phyloP scores from a whole-genome alignment of 306 rosid genomes.

The Luffa aegyptiaca region DNA sequence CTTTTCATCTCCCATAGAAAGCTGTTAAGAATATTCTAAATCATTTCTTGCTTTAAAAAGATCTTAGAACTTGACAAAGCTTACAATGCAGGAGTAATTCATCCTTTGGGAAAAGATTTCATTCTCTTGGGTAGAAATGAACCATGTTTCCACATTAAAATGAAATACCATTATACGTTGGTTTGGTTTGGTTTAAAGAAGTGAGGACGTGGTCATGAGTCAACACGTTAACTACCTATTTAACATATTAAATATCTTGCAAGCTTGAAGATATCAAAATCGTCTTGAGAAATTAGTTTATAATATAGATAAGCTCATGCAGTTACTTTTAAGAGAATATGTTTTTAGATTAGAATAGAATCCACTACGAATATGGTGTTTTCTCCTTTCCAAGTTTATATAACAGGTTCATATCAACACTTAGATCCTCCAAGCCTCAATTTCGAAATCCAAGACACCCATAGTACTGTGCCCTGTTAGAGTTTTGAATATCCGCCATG shows the following conservation, averaged over 20 bases:
- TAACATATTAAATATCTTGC: not conserved
- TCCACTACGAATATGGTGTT: slow-evolving; percentile 7
- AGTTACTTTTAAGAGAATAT: not conserved
- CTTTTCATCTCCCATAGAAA: not conserved
- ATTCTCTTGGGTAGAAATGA: not conserved
- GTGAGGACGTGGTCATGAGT: not conserved
- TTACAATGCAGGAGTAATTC: not conserved
- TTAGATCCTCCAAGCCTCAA: not conserved
- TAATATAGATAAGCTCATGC: not conserved
- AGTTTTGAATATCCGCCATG: not conserved
- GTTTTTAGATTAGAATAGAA: slow-evolving; percentile 14
- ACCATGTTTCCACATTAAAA: not conserved
- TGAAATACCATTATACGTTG: not conserved
- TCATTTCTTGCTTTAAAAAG: not conserved
- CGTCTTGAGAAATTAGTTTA: not conserved
- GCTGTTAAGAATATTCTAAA: not conserved
- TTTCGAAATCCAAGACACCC: not conserved
- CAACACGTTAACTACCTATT: not conserved
- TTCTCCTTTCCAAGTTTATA: slow-evolving; percentile 12
- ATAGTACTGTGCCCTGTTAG: not conserved
- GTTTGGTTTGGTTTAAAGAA: not conserved
- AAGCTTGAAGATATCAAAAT: too few species aligned
- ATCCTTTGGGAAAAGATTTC: not conserved
- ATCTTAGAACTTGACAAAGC: not conserved
- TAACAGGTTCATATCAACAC: slow-evolving; percentile 4